phyloP scores from a whole-genome alignment of 768 basidiomycete genomes.

The Pluteus cervinus region DNA sequence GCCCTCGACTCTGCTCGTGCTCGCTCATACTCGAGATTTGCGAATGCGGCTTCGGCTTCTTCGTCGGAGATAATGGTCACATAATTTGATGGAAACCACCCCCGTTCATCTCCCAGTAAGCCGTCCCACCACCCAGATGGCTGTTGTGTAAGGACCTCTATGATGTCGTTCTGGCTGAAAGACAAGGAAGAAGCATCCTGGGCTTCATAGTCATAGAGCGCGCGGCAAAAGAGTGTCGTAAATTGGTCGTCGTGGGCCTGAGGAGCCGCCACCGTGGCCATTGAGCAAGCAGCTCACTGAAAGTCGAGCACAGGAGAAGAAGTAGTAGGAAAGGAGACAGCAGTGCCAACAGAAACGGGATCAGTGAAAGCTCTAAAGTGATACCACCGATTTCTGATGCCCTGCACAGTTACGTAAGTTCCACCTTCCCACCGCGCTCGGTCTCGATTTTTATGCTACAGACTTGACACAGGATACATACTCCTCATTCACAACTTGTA shows the following conservation, averaged over 20 bases:
- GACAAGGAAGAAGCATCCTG: slow-evolving; percentile 85
- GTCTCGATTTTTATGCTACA: no score
- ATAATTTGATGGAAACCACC: slow-evolving; percentile 98
- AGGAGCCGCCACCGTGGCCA: slow-evolving; percentile 27
- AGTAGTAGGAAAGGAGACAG: slow-evolving; percentile 11
- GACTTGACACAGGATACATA: no score
- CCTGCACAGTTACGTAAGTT: slow-evolving; percentile 6
- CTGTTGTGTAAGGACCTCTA: slow-evolving; percentile 87
- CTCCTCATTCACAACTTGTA: no score
- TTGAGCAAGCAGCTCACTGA: slow-evolving; percentile 10
- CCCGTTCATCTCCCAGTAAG: slow-evolving; percentile 79
- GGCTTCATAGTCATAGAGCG: slow-evolving; percentile 88
- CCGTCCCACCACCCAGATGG: slow-evolving; percentile 99
- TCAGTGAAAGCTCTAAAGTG: no score
- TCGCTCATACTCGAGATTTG: no score
- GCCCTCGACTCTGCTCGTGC: no score
- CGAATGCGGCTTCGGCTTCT: slow-evolving; percentile 67
- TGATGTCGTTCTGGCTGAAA: slow-evolving; percentile 82
- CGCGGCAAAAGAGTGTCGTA: slow-evolving; percentile 80
- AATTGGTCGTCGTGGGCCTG: slow-evolving; percentile 50
- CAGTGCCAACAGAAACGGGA: slow-evolving; percentile 7
- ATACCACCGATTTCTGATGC: slow-evolving; percentile 3
- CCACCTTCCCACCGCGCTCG: no score
- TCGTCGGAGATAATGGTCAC: slow-evolving; percentile 74
- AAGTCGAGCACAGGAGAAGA: slow-evolving; percentile 8